phyloP scores from a whole-genome alignment of 139 green algal species.

The Micractinium conductrix region DNA sequence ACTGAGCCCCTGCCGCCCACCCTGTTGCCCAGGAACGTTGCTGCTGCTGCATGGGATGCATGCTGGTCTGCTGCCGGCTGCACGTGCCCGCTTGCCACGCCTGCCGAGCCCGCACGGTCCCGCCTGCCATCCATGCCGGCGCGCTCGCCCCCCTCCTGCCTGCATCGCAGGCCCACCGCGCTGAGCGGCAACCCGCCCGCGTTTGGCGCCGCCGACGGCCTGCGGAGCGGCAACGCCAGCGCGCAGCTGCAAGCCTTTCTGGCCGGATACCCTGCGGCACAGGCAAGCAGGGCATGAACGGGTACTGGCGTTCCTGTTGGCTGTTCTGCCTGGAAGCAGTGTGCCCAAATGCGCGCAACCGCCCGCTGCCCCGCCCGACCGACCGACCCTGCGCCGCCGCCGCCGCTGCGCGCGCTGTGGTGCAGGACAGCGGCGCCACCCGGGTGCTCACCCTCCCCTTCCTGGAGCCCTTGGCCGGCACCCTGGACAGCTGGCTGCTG shows the following conservation, averaged over 20 bases:
- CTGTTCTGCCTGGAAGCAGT: too few relatives aligned
- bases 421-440: conserved; percentile 19
- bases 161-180: neutral
- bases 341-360: too few relatives aligned
- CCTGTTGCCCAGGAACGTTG: too few relatives aligned
- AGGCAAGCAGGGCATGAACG: neutral
- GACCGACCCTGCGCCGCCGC: neutral
- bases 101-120: too few relatives aligned
- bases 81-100: neutral
- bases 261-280: conserved; percentile 9
- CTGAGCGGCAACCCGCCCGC: conserved; percentile 20
- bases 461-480: conserved; percentile 41
- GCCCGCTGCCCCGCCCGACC: too few relatives aligned
- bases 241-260: conserved; percentile 29
- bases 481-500: conserved; percentile 73
- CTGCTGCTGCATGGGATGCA: too few relatives aligned
- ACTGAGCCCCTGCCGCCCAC: neutral
- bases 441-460: conserved; percentile 17
- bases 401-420: too few relatives aligned
- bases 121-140: too few relatives aligned
- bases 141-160: too few relatives aligned
- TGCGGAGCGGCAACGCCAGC: neutral
- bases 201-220: neutral
- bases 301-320: too few relatives aligned
- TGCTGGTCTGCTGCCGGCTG: neutral